Percentiles rank a stretch among this genome's conserved stretches.
These are phyloP conservation scores for Trypanosoma brucei DNA, from an alignment of 208 protist species.

Conservation along the genomic window DNA sequence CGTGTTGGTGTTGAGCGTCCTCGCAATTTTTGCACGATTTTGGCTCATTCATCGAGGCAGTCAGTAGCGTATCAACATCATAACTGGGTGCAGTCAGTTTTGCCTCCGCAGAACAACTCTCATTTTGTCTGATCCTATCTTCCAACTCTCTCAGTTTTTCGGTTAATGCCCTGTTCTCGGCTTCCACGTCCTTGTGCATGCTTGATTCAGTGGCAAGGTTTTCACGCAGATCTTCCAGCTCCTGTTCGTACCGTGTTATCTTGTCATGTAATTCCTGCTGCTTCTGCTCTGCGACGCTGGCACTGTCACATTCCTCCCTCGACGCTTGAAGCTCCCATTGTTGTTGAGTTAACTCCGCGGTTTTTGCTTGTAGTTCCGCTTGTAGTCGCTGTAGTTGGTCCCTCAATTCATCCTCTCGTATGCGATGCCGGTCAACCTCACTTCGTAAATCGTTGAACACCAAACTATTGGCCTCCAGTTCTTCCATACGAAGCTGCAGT, in stretches of 20 bases:
- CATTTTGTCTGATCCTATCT: neutral
- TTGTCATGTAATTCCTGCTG: neutral
- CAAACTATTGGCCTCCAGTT: conserved; percentile 1
- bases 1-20: neutral
- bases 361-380: conserved; percentile 24
- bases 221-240: neutral
- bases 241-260: neutral
- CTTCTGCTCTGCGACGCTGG: neutral
- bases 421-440: conserved; percentile 34
- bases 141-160: neutral
- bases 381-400: conserved; percentile 17
- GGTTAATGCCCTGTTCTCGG: neutral
- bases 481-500: conserved; percentile 83
- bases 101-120: neutral
- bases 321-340: conserved; percentile 25
- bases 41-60: no score
- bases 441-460: conserved; percentile 27
- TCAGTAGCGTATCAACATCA: no score
- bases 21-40: no score
- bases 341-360: conserved; percentile 14
- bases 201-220: no score
- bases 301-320: neutral
- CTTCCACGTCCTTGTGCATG: neutral
- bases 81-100: no score
- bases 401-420: conserved; percentile 25